phyloP scores from a whole-genome alignment of 2,329 filamentous ascomycete species.

The Metarhizium brunneum region DNA sequence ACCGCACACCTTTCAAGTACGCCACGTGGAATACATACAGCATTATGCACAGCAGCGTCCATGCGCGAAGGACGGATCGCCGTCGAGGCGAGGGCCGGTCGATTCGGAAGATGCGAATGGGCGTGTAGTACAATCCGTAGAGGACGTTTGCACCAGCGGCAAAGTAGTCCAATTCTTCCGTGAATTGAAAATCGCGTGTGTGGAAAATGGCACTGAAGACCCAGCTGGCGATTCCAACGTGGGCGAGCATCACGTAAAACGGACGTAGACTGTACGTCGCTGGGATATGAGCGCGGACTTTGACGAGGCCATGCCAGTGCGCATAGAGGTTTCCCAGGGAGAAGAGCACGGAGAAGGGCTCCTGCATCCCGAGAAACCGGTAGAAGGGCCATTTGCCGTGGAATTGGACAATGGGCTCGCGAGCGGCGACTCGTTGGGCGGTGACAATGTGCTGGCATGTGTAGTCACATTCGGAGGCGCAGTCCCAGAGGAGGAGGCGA shows the following conservation, averaged over 20 bases:
- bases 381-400: constrained; percentile 98
- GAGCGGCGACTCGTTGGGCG: constrained; percentile 53
- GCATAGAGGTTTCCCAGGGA: constrained; percentile 85
- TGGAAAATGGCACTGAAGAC: constrained; percentile 87
- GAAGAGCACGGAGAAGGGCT: constrained; percentile 89
- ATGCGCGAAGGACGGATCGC: constrained; percentile 52
- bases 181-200: constrained; percentile 72
- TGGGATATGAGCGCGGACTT: constrained; percentile 63
- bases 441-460: constrained; percentile 94
- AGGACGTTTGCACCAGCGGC: constrained; percentile 82
- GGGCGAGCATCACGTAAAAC: constrained; percentile 74
- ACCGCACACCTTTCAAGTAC: constrained; percentile 77
- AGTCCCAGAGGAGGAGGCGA: constrained; percentile 85
- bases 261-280: constrained; percentile 63
- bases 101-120: constrained; percentile 73
- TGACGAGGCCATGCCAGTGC: constrained; percentile 67
- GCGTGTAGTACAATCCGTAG: constrained; percentile 82
- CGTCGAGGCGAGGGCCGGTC: constrained; percentile 44
- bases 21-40: constrained; percentile 70
- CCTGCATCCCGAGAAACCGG: constrained; percentile 85
- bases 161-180: constrained; percentile 95
- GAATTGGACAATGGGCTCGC: constrained; percentile 73
- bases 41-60: constrained; percentile 63
- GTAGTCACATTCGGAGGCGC: constrained; percentile 92
- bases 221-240: constrained; percentile 78